A percentile compares a stretch with the other conserved stretches of the same genome.
Conservation (phyloP, 345 rosid species). For the Tarenaya hassleriana region DNA sequence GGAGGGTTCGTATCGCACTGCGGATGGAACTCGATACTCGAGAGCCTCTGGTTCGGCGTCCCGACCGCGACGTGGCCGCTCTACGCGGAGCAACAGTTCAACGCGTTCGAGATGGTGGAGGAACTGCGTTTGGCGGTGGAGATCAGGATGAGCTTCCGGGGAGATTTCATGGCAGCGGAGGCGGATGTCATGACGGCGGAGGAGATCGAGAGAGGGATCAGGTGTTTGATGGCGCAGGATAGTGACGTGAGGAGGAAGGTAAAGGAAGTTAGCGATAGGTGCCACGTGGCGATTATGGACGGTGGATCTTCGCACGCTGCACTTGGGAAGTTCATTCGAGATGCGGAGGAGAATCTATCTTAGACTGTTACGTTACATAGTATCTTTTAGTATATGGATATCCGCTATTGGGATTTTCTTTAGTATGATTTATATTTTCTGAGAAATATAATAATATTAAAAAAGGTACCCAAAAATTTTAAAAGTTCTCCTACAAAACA, state of each 20-base stretch:
- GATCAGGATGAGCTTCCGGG: conserved; percentile 30
- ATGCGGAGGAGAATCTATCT: conserved; percentile 10
- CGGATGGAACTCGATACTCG: conserved; percentile 57
- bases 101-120: conserved; percentile 39
- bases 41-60: conserved; percentile 51
- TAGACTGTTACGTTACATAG: not conserved
- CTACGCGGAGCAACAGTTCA: conserved; percentile 45
- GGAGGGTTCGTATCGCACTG: conserved; percentile 55
- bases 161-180: not conserved
- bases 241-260: conserved; percentile 29
- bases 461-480: too few species aligned
- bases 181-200: conserved; percentile 21
- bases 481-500: too few species aligned
- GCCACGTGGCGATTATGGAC: conserved; percentile 27
- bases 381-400: too few species aligned
- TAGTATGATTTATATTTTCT: too few species aligned
- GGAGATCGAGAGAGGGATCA: conserved; percentile 35
- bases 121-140: conserved; percentile 42
- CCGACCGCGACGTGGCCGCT: conserved; percentile 50
- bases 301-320: conserved; percentile 32
- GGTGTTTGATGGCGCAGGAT: conserved; percentile 28
- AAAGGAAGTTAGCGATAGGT: conserved; percentile 23
- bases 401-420: too few species aligned
- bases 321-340: conserved; percentile 23
- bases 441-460: too few species aligned